Evolutionary conservation across 345 rosid species (phyloP), one percentile per base, ranked within the genome.

Genomic region (Litchi chinensis): DNA sequence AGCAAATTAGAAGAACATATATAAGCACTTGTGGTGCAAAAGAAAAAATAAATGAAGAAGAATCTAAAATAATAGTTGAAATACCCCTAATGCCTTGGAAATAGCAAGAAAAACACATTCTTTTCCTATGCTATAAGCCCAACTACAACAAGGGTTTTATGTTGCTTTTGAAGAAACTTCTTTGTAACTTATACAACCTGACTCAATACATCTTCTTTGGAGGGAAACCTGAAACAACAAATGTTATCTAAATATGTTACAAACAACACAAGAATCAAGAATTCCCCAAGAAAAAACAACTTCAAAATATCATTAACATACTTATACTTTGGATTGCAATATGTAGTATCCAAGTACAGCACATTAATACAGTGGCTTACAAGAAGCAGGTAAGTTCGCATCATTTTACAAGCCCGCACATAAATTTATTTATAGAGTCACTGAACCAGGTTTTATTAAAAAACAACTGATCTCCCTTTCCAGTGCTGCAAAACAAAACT

Each of bases 71-170:
- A 68, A 60, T 71, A 5, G 48, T 24, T 43, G 52, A 32, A 2
- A 3, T 88, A 91, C 97, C 89, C 90, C 93, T 67, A 91, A 82
- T 62, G 92, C 90, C 83, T 91, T 88, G 59, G 97, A 88, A 85
- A 91, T 87, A 64, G 94, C 88, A 41, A 91, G 89, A 83, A 91
- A 91, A 93, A 70, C 97, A 78, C 90, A 81, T 83, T 93, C 94
- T 86, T 93, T 91, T 1, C 95, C 94, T 40, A 90, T 91, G 85
- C 93, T 93, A 79, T 91, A 19, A 95, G 91, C 63, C 94, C 95
- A 13, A 89, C 94, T 62, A 90, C 88, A 80, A 91, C 79, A 68
- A 93, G 89, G 26, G 97, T 91, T 86, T 80, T 87, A 3, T 92
- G 94, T 63, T 88, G 95, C 84, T 57, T 88, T 82, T 84, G 84